Conservation (phyloP, 352 stramenopile genomes). For the Globisporangium spiculum region DNA sequence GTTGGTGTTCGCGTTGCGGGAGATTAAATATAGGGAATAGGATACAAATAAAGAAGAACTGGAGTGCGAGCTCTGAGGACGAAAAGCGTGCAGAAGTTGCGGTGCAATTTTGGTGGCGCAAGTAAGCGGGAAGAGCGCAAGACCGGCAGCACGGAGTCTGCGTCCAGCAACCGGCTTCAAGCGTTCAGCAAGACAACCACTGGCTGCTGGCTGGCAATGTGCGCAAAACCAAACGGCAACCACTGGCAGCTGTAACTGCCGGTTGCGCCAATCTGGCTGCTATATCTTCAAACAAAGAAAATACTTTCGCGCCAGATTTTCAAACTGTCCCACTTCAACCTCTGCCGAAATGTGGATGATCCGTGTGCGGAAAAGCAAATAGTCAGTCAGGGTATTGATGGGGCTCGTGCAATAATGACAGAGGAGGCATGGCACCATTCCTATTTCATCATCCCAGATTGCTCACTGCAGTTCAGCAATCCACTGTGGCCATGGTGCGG, state of each 20-base stretch:
- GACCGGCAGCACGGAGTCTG: neutral
- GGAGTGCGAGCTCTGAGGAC: neutral
- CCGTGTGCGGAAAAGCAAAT: too few species aligned
- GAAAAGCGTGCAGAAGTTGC: too few species aligned
- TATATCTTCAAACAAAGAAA: neutral
- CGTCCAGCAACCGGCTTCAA: neutral
- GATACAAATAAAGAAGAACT: neutral
- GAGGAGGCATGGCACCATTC: neutral
- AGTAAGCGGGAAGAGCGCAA: neutral
- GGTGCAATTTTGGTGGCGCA: neutral
- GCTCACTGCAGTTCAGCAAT: neutral
- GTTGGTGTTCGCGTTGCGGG: neutral
- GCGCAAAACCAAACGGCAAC: neutral
- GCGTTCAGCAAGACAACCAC: neutral
- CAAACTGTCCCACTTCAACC: neutral
- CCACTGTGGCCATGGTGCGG: neutral
- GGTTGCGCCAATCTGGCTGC: neutral
- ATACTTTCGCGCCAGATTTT: neutral
- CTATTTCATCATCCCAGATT: neutral
- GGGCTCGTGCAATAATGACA: too few species aligned
- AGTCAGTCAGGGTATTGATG: too few species aligned
- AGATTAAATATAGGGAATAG: neutral
- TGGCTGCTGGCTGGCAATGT: neutral
- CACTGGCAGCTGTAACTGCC: neutral
- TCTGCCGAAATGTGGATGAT: neutral